Conservation (phyloP, 2,329 filamentous ascomycete genomes). For the Decorospora gaudefroyi region DNA sequence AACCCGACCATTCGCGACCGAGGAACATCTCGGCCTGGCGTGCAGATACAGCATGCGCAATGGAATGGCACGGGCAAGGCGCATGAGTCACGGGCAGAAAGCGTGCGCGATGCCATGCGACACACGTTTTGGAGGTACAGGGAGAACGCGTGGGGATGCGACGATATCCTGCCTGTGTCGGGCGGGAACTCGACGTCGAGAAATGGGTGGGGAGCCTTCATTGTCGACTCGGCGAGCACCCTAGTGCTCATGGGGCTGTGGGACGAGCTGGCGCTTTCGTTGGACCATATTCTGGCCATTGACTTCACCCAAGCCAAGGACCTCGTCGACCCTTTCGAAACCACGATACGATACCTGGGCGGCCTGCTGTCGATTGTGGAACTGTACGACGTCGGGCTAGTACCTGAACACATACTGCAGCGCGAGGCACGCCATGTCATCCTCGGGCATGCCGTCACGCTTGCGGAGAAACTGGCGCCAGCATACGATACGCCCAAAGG, state of each 20-base stretch:
- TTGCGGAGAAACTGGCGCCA: constrained; percentile 47
- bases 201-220: constrained; percentile 52
- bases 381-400: constrained; percentile 49
- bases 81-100: constrained; percentile 42
- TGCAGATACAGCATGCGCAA: constrained; percentile 40
- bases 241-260: constrained; percentile 51
- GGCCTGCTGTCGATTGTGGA: constrained; percentile 49
- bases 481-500: constrained; percentile 50
- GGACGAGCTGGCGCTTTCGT: constrained; percentile 48
- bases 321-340: constrained; percentile 51
- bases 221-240: constrained; percentile 50
- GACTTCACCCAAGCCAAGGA: constrained; percentile 44
- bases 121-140: constrained; percentile 49
- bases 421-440: constrained; percentile 40
- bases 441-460: constrained; percentile 45
- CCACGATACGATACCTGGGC: constrained; percentile 50
- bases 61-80: constrained; percentile 46
- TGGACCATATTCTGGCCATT: constrained; percentile 48
- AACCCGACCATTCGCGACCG: constrained; percentile 33
- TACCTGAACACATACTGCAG: constrained; percentile 42
- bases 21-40: constrained; percentile 22
- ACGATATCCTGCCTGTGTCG: constrained; percentile 48
- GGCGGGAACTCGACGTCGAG: constrained; percentile 43
- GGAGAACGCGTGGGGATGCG: constrained; percentile 48
- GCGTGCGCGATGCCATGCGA: constrained; percentile 48